These are phyloP conservation scores for Diospyros kaki DNA, from an alignment of 148 eudicot genomes.

Conservation along the genomic window DNA sequence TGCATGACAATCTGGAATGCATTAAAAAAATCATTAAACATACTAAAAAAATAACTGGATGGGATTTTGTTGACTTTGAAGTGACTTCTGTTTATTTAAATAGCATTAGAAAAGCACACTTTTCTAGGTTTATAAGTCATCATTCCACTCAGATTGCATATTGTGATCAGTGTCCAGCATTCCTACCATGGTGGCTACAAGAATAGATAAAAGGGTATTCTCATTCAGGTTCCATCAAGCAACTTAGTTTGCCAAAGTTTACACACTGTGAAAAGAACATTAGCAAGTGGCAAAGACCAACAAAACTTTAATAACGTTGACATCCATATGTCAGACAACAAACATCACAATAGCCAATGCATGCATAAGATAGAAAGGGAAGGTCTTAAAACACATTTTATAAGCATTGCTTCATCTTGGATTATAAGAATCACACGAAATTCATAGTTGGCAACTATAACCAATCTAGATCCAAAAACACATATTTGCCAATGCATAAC, in stretches of 20 bases:
- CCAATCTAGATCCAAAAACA: neutral
- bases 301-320: neutral
- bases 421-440: neutral
- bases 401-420: neutral
- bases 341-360: neutral
- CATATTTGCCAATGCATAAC: neutral
- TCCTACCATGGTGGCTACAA: neutral
- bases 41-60: too few relatives aligned
- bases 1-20: conserved; percentile 59
- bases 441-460: neutral
- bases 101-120: neutral
- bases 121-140: too few relatives aligned
- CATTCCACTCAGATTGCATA: too few relatives aligned
- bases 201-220: neutral
- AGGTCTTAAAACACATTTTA: neutral
- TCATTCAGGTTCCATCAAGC: neutral
- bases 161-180: neutral
- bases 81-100: neutral
- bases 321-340: neutral
- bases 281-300: neutral
- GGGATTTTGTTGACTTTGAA: too few relatives aligned
- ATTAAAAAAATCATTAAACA: too few relatives aligned
- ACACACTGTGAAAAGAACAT: neutral
- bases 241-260: neutral
- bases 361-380: neutral